Percentiles rank a stretch among this genome's conserved stretches.
Conservation (phyloP, 2,329 filamentous ascomycete genomes). For the Lecanoromycetidae sp. region DNA sequence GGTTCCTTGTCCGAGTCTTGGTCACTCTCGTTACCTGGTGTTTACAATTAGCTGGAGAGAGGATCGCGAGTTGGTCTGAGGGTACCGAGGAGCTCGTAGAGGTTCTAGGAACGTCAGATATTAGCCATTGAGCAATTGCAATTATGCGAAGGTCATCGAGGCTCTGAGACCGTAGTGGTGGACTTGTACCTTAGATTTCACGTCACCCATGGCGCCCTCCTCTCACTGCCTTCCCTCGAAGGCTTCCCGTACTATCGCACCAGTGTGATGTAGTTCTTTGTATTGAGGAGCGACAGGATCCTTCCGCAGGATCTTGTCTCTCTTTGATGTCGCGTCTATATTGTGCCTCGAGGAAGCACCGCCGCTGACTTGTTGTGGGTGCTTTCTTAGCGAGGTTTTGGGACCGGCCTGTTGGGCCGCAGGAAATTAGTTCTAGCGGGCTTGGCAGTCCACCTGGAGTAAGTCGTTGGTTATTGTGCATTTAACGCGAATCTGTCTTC, state of each 20-base stretch:
- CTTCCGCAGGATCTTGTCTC: constrained; percentile 17
- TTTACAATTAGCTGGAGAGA: constrained; percentile 1
- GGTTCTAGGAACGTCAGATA: constrained; percentile 54
- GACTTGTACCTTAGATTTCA: constrained; percentile 39
- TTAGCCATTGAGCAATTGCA: constrained; percentile 26
- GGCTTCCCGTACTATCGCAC: constrained; percentile 36
- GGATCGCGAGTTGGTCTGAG: constrained; percentile 4
- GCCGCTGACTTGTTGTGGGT: constrained; percentile 3
- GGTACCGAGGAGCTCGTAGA: constrained; percentile 95
- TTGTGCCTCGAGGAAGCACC: not conserved
- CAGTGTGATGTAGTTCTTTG: constrained; percentile 23
- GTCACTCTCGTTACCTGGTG: constrained; percentile 55
- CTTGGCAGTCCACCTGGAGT: too few species aligned
- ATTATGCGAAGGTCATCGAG: too few species aligned
- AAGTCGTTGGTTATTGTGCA: too few species aligned
- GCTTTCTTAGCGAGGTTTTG: constrained; percentile 13
- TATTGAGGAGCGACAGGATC: constrained; percentile 16
- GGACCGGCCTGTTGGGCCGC: too few species aligned
- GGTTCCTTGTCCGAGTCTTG: constrained; percentile 62
- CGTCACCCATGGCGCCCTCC: constrained; percentile 40
- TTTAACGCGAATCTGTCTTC: not conserved
- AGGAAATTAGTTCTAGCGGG: not conserved
- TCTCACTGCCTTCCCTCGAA: constrained; percentile 38
- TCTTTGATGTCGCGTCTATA: constrained; percentile 4
- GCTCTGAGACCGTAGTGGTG: not conserved